A percentile compares a stretch with the other conserved stretches of the same genome.
Conservation (phyloP, 2,329 filamentous ascomycete genomes). For the Cytospora paraplurivora region DNA sequence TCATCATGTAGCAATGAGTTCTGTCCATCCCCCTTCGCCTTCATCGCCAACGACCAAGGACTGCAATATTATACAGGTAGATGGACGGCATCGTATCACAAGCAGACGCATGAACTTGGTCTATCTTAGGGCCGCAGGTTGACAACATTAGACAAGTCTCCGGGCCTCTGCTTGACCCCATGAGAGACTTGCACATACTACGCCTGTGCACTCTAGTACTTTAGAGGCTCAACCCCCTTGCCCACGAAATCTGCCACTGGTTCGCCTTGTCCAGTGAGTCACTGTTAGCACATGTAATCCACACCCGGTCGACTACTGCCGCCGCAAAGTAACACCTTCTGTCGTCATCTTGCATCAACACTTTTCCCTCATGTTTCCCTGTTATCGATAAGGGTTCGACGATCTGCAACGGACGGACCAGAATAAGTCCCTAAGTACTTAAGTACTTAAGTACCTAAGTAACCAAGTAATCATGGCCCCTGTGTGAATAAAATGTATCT, state of each 20-base stretch:
- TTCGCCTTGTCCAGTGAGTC: not conserved
- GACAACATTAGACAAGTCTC: not conserved
- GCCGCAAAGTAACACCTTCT: not conserved
- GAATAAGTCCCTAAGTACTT: not conserved
- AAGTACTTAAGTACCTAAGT: not conserved
- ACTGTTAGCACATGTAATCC: not conserved
- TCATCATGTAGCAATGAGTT: not conserved
- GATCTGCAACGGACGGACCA: not conserved
- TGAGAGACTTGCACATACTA: not conserved
- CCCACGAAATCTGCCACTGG: not conserved
- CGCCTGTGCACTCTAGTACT: not conserved
- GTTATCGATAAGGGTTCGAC: not conserved
- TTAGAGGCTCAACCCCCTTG: not conserved
- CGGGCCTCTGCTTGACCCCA: not conserved
- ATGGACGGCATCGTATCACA: not conserved
- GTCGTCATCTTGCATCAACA: not conserved
- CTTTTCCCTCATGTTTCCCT: not conserved
- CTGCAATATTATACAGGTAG: not conserved
- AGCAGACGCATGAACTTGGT: slow-evolving; percentile 2
- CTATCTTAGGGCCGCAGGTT: slow-evolving; percentile 8
- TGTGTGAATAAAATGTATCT: no score
- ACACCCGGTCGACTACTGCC: not conserved
- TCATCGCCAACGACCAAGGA: not conserved
- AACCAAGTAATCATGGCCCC: no score
- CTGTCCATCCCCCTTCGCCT: not conserved